Conservation (phyloP, 1,284 basidiomycete species). For the Chondrostereum purpureum region DNA sequence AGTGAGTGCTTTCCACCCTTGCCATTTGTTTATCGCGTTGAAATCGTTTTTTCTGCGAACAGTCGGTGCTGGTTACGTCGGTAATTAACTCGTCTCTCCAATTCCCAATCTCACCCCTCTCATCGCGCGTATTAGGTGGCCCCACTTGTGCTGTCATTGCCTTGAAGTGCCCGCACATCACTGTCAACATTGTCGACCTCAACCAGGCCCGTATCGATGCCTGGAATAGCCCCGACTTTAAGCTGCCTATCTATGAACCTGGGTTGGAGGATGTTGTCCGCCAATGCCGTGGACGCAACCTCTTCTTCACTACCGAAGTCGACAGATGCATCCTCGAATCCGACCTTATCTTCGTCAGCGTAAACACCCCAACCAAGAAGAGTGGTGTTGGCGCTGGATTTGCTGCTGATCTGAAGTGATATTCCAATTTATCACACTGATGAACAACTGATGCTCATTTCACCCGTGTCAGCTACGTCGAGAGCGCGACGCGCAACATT, state of each 20-base stretch:
- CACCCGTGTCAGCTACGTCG: conserved; percentile 89
- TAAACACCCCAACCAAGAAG: conserved; percentile 99
- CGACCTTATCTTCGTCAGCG: conserved; percentile 84
- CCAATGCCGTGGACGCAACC: conserved; percentile 84
- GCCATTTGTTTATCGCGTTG: conserved; percentile 5
- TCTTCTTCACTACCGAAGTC: conserved; percentile 96
- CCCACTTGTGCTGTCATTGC: conserved; percentile 95
- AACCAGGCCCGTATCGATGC: conserved; percentile 93
- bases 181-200: conserved; percentile 96
- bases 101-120: neutral
- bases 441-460: conserved; percentile 7
- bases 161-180: conserved; percentile 90
- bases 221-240: conserved; percentile 82
- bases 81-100: conserved; percentile 42
- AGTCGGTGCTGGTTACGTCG: conserved; percentile 97
- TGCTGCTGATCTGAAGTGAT: conserved; percentile 93
- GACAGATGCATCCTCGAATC: conserved; percentile 91
- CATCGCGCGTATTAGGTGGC: conserved; percentile 52
- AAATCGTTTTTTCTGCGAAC: conserved; percentile 14
- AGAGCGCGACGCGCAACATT: conserved; percentile 93
- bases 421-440: conserved; percentile 4
- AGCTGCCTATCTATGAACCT: conserved; percentile 93
- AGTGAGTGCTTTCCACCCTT: conserved; percentile 52
- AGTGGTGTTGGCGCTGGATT: conserved; percentile 94
- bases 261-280: conserved; percentile 93